Evolutionary conservation across 441 rosid genomes (phyloP), one percentile per base, ranked within the genome.

Genomic region (Sinapis alba): DNA sequence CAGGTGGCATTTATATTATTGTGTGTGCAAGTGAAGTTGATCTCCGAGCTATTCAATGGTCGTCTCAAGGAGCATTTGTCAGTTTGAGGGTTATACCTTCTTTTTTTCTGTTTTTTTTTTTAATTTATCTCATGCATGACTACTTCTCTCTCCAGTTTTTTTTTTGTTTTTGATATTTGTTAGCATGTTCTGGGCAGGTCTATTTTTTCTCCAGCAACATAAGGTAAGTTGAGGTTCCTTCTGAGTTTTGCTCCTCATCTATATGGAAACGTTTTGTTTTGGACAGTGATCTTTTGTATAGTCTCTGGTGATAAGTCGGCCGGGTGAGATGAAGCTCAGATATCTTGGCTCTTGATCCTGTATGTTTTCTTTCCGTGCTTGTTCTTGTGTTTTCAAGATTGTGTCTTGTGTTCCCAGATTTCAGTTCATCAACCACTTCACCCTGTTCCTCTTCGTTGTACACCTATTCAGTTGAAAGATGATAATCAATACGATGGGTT

Each of bases 251-350:
- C 32, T 20, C 47, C 16, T 34, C 50, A 3, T 36, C 8, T 36
- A 12, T 34, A 20, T 34, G 50, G 66, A 34, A 36, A 62, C 50
- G 43, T 60, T 28, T 28, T 60, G 64, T 28, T 60, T 28, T 60
- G 64, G 64, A 18, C 23, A 59, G 13, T 16, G 10, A 15, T 60
- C 41, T 60, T 28, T 30, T 60, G 64, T 57, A 24, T 12, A 24
- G 61, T 56, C 30, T 56, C 23, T 15, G 41, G 43, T 60, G 43
- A 28, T 16, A 8, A 30, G 43, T 60, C 12, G 21, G 38, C 64
- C 13, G 21, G 1, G 63, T 28, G 13, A 1, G 41, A 15, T 30
- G 23, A 61, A 30, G 65, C 24, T 61, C 23, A 28, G 65, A 61
- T 5, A 16, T 20, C 9, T 8, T 16, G 21, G 65, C 24, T 16